Conservation (phyloP, 2,329 filamentous ascomycete genomes). For the Botryotinia globosa region DNA sequence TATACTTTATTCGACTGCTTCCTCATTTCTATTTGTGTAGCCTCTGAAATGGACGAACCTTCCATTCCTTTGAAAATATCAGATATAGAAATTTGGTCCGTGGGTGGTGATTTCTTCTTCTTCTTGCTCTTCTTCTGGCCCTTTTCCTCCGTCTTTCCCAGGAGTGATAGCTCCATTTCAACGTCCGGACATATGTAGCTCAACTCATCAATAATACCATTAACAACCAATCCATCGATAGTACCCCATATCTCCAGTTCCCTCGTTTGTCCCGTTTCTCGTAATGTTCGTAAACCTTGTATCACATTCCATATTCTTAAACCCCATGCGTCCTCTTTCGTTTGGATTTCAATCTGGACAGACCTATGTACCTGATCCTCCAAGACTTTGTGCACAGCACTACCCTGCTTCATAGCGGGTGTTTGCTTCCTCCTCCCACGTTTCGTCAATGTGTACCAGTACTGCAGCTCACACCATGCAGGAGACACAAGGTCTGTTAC, state of each 20-base stretch:
- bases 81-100: constrained; percentile 33
- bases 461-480: constrained; percentile 94
- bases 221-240: constrained; percentile 77
- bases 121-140: constrained; percentile 22
- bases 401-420: constrained; percentile 79
- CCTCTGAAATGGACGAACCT: constrained; percentile 26
- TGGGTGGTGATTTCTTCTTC: constrained; percentile 37
- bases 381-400: constrained; percentile 73
- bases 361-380: constrained; percentile 82
- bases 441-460: constrained; percentile 79
- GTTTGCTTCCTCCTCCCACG: constrained; percentile 75
- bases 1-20: constrained; percentile 52
- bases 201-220: constrained; percentile 85
- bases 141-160: constrained; percentile 30
- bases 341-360: constrained; percentile 68
- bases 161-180: constrained; percentile 53
- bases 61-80: constrained; percentile 33
- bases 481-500: constrained; percentile 87
- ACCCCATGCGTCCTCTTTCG: constrained; percentile 78
- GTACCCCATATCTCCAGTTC: constrained; percentile 84
- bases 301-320: constrained; percentile 88
- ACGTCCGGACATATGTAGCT: constrained; percentile 73
- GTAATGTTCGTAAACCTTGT: constrained; percentile 73
- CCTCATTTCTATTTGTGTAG: constrained; percentile 22
- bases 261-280: constrained; percentile 67